Evolutionary conservation across 176 grass and related monocot genomes (phyloP).

Genomic region (Triticum urartu): DNA sequence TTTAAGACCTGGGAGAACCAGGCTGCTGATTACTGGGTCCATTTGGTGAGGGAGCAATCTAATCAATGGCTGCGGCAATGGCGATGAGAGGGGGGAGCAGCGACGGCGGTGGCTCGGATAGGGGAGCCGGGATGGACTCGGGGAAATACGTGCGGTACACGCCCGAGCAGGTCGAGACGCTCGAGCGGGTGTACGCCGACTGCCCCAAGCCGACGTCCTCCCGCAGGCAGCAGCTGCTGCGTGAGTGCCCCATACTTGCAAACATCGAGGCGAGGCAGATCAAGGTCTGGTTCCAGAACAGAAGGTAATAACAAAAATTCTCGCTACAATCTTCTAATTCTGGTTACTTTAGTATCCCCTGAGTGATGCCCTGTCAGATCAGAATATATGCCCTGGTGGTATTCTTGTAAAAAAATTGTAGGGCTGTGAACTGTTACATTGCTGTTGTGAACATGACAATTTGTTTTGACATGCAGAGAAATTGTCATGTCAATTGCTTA

Average conservation of each 20-base stretch:
- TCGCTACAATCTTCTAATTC: neutral
- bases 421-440: neutral
- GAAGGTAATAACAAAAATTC: conserved; percentile 53
- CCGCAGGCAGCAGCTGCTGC: conserved; percentile 76
- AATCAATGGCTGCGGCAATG: conserved; percentile 65
- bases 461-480: neutral
- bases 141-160: conserved; percentile 97
- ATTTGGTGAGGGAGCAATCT: neutral
- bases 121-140: conserved; percentile 48
- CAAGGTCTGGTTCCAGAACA: conserved; percentile 99
- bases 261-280: conserved; percentile 97
- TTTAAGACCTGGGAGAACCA: neutral
- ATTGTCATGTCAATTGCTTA: neutral
- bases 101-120: conserved; percentile 51
- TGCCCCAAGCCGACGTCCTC: conserved; percentile 93
- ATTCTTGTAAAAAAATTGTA: neutral
- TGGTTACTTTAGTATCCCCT: neutral
- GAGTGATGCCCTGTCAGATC: neutral
- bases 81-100: conserved; percentile 56
- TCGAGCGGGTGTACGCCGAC: conserved; percentile 81
- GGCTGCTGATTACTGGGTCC: neutral
- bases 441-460: too few species aligned
- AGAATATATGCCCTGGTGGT: neutral
- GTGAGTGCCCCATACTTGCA: conserved; percentile 76
- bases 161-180: conserved; percentile 83